These are phyloP conservation scores for Mucor circinelloides DNA, from an alignment of 371 early-diverging fungal species.

Conservation along the genomic window DNA sequence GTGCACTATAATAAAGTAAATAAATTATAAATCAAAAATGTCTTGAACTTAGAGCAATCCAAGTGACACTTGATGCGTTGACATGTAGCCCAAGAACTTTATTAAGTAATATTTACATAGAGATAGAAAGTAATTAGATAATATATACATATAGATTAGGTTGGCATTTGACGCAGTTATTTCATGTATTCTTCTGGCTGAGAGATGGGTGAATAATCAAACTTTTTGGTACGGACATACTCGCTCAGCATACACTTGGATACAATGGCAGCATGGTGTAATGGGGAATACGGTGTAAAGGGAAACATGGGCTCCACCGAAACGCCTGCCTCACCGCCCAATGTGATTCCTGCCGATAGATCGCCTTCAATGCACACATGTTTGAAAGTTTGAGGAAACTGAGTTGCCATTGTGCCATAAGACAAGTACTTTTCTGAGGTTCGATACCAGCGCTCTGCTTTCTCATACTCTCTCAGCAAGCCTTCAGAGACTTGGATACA, in stretches of 20 bases:
- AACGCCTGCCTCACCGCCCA: constrained; percentile 47
- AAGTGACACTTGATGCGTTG: too few species aligned
- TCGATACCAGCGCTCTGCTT: constrained; percentile 25
- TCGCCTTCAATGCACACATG: constrained; percentile 33
- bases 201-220: constrained; percentile 27
- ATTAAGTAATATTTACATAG: background rate
- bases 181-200: constrained; percentile 38
- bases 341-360: constrained; percentile 31
- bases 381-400: constrained; percentile 32
- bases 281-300: constrained; percentile 27
- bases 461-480: constrained; percentile 25
- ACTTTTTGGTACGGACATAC: constrained; percentile 19
- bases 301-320: constrained; percentile 37
- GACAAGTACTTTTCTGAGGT: constrained; percentile 31
- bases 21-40: too few species aligned
- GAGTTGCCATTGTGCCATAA: constrained; percentile 14
- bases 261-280: constrained; percentile 48
- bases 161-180: background rate
- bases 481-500: constrained; percentile 14
- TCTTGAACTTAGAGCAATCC: too few species aligned
- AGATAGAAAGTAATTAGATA: background rate
- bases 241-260: constrained; percentile 38
- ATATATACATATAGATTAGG: background rate
- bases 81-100: too few species aligned
- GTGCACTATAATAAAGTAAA: too few species aligned